These are phyloP conservation scores for Irpex rosettiformis DNA, from an alignment of 1,284 basidiomycete genomes.

Conservation along the genomic window DNA sequence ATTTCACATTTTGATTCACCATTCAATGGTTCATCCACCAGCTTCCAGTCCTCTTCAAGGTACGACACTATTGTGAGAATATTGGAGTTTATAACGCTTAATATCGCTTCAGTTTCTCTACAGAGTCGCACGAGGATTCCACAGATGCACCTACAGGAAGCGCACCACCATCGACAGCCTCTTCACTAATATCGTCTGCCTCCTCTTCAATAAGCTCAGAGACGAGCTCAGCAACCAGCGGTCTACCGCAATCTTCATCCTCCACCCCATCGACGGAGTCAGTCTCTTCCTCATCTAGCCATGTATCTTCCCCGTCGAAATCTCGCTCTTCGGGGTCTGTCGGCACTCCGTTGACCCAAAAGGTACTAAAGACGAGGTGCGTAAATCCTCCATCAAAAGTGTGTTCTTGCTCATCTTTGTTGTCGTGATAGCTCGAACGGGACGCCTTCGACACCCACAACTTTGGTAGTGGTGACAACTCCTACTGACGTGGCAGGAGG, in stretches of 20 bases:
- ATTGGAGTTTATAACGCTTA: background rate
- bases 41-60: background rate
- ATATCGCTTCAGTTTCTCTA: background rate
- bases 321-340: background rate
- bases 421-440: background rate
- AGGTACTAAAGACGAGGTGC: background rate
- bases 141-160: background rate
- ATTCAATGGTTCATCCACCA: background rate
- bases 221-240: background rate
- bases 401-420: background rate
- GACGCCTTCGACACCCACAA: background rate
- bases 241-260: background rate
- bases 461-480: background rate
- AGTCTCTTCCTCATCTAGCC: background rate
- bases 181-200: background rate
- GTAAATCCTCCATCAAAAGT: background rate
- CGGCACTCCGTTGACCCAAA: background rate
- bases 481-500: background rate
- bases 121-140: background rate
- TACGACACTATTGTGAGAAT: background rate
- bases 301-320: background rate
- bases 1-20: background rate
- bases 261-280: background rate
- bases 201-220: background rate
- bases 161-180: background rate